Evolutionary conservation across 2,329 filamentous ascomycete species (phyloP).

Genomic region (Fusarium mundagurra): DNA sequence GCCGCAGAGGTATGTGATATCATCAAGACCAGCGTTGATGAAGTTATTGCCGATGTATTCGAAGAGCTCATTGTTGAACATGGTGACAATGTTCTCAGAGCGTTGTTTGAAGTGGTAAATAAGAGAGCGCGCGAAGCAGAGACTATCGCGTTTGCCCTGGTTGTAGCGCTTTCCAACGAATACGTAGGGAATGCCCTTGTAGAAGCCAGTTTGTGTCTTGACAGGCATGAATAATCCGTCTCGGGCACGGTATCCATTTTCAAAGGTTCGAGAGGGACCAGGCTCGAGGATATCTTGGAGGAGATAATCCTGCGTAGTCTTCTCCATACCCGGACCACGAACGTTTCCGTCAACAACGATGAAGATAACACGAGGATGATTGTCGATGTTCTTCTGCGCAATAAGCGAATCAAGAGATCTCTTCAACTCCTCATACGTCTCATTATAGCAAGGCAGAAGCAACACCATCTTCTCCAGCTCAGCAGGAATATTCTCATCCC

Average conservation of each 20-base stretch:
- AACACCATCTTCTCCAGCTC: constrained; percentile 56
- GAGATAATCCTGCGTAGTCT: constrained; percentile 59
- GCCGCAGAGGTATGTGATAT: constrained; percentile 55
- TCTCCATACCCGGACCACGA: constrained; percentile 57
- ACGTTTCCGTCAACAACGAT: constrained; percentile 60
- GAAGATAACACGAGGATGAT: constrained; percentile 56
- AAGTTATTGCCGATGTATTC: constrained; percentile 53
- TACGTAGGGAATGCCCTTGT: constrained; percentile 57
- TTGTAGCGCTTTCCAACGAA: constrained; percentile 61
- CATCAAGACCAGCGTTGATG: constrained; percentile 50
- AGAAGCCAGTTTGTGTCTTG: constrained; percentile 54
- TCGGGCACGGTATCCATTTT: constrained; percentile 57
- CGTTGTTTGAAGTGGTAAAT: constrained; percentile 59
- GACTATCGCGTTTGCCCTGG: constrained; percentile 60
- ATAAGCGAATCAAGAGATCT: constrained; percentile 58
- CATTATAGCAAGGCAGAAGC: constrained; percentile 61
- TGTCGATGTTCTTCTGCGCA: constrained; percentile 53
- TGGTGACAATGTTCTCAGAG: constrained; percentile 53
- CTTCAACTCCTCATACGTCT: constrained; percentile 55
- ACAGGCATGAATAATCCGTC: constrained; percentile 59
- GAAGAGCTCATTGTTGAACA: constrained; percentile 58
- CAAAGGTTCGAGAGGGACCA: constrained; percentile 47
- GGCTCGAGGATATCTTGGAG: constrained; percentile 57
- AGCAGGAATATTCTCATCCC: constrained; percentile 49
- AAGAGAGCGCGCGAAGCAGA: constrained; percentile 60